Percentiles rank a stretch among this genome's conserved stretches.
phyloP scores from a whole-genome alignment of 2,329 filamentous ascomycete genomes.

The Calonectria hongkongensis region DNA sequence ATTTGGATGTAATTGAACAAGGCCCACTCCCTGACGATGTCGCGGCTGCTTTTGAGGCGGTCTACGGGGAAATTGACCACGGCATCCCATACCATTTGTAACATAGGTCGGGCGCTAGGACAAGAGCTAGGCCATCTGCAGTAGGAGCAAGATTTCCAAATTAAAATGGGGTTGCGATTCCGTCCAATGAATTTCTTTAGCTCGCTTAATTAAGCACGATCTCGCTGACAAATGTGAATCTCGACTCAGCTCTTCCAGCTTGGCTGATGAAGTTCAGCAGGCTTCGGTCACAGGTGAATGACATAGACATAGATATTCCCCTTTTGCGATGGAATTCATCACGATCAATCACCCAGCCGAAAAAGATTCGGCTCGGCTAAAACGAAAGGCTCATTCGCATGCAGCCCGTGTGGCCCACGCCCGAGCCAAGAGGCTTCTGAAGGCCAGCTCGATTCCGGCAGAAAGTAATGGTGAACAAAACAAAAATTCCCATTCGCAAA shows the following conservation, averaged over 20 bases:
- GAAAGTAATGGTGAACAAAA: background rate
- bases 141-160: conserved; percentile 46
- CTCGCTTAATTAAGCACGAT: background rate
- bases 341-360: conserved; percentile 32
- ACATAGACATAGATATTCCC: background rate
- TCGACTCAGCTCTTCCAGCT: background rate
- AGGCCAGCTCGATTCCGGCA: background rate
- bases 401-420: conserved; percentile 42
- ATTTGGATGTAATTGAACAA: conserved; percentile 60
- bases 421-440: conserved; percentile 31
- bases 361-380: conserved; percentile 16
- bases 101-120: background rate
- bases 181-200: background rate
- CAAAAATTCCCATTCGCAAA: background rate
- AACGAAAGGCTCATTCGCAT: conserved; percentile 40
- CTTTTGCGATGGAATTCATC: conserved; percentile 35
- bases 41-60: conserved; percentile 48
- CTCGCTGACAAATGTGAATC: conserved; percentile 39
- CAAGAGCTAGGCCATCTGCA: conserved; percentile 30
- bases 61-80: conserved; percentile 46
- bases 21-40: conserved; percentile 64
- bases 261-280: background rate
- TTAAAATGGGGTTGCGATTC: background rate
- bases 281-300: background rate
- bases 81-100: conserved; percentile 47